Evolutionary conservation across 768 basidiomycete genomes (phyloP).

Genomic region (Naganishia vaughanmartiniae): DNA sequence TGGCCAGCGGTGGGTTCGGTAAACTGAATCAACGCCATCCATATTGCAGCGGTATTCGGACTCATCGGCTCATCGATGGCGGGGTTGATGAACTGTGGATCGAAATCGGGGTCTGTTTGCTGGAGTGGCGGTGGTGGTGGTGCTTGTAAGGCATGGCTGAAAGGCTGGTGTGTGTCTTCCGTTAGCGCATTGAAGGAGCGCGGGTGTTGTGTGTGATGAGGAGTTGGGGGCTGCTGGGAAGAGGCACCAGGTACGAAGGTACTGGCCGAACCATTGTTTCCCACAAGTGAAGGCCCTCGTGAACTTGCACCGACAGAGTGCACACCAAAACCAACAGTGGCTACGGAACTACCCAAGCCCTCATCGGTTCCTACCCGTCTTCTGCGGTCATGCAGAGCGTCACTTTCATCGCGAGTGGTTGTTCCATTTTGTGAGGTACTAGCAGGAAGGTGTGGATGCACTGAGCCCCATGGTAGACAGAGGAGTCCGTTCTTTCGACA

Average conservation of each 20-base stretch:
- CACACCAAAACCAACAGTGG: background rate
- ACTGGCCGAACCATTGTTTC: background rate
- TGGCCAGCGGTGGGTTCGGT: background rate
- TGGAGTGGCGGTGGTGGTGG: background rate
- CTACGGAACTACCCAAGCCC: background rate
- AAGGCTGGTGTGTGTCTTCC: background rate
- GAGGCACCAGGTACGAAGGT: background rate
- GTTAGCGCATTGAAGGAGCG: background rate
- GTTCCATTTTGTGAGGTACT: background rate
- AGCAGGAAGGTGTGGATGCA: background rate
- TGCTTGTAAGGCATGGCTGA: too few relatives aligned
- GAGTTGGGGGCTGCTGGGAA: background rate
- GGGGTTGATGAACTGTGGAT: conserved; percentile 6
- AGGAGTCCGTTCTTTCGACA: conserved; percentile 18
- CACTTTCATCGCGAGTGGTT: background rate
- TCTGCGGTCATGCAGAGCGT: background rate
- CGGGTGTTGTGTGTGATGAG: background rate
- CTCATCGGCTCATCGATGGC: conserved; percentile 9
- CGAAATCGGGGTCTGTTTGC: conserved; percentile 14
- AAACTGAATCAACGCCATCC: conserved; percentile 23
- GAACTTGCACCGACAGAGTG: background rate
- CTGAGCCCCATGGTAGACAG: conserved; percentile 14
- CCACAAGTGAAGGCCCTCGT: background rate
- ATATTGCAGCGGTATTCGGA: conserved; percentile 15
- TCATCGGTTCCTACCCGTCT: background rate